phyloP scores from a whole-genome alignment of 345 rosid genomes.

The Melastoma malabathricum region DNA sequence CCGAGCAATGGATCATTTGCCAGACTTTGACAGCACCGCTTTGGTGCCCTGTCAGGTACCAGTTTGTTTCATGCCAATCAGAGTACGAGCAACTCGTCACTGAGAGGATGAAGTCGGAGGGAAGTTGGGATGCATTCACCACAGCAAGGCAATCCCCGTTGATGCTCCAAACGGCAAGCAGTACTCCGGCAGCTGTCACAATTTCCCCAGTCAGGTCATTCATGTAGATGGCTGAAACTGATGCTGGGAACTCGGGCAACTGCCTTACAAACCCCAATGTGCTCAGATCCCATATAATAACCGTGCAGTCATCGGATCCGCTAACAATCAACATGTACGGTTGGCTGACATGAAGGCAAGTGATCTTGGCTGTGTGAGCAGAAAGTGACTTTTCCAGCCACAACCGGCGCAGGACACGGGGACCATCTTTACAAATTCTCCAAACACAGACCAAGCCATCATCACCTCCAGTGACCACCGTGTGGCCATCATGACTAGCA shows the following conservation, averaged over 20 bases:
- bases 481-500: constrained; percentile 85
- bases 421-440: constrained; percentile 63
- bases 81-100: constrained; percentile 75
- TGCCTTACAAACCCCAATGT: constrained; percentile 75
- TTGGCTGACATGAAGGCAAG: constrained; percentile 91
- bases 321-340: constrained; percentile 92
- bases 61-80: constrained; percentile 86
- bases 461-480: constrained; percentile 85
- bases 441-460: constrained; percentile 83
- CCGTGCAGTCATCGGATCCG: constrained; percentile 95
- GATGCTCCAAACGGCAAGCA: constrained; percentile 95
- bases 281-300: constrained; percentile 93
- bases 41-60: constrained; percentile 98
- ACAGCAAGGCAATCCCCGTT: constrained; percentile 95
- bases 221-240: constrained; percentile 80
- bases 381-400: constrained; percentile 68
- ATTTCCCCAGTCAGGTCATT: constrained; percentile 93
- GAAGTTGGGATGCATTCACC: constrained; percentile 83
- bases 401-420: constrained; percentile 45
- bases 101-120: constrained; percentile 84
- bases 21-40: constrained; percentile 97
- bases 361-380: constrained; percentile 69
- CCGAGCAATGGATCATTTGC: constrained; percentile 78
- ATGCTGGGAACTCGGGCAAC: constrained; percentile 74
- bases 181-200: constrained; percentile 86